A percentile compares a stretch with the other conserved stretches of the same genome.
Conservation (phyloP, 129 eudicot species). For the Chrysanthemum makinoi region DNA sequence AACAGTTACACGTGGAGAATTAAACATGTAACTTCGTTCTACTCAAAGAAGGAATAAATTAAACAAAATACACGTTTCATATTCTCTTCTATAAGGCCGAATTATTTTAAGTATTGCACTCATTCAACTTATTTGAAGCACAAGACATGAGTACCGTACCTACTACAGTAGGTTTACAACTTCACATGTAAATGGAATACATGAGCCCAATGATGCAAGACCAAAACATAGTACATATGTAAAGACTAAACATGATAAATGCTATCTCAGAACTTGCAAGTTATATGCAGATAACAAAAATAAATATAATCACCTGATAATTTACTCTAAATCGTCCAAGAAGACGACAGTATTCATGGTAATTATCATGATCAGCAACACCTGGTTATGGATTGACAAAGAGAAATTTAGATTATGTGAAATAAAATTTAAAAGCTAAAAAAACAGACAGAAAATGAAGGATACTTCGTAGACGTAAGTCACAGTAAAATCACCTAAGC, state of each 20-base stretch:
- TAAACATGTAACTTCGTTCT: too few species aligned
- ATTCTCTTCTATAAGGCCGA: too few species aligned
- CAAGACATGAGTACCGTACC: neutral
- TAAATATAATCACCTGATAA: constrained; percentile 62
- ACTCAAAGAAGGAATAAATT: too few species aligned
- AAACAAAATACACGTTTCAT: too few species aligned
- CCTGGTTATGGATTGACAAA: constrained; percentile 45
- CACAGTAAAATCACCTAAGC: constrained; percentile 9
- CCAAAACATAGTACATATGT: neutral
- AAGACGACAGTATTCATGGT: constrained; percentile 95
- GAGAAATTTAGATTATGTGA: constrained; percentile 16
- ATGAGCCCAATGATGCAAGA: neutral
- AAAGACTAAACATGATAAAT: constrained; percentile 6
- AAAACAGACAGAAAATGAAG: constrained; percentile 18
- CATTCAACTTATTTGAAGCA: neutral
- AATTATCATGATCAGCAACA: constrained; percentile 94
- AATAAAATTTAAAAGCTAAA: constrained; percentile 18
- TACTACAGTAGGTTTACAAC: constrained; percentile 5
- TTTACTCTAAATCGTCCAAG: constrained; percentile 94
- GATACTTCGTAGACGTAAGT: constrained; percentile 9
- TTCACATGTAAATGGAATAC: constrained; percentile 1
- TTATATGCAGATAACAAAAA: constrained; percentile 2
- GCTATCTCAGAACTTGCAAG: neutral
- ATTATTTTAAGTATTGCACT: too few species aligned
- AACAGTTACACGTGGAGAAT: too few species aligned